Evolutionary conservation across 257 asterid species (phyloP).

Genomic region (Plantago ovata): DNA sequence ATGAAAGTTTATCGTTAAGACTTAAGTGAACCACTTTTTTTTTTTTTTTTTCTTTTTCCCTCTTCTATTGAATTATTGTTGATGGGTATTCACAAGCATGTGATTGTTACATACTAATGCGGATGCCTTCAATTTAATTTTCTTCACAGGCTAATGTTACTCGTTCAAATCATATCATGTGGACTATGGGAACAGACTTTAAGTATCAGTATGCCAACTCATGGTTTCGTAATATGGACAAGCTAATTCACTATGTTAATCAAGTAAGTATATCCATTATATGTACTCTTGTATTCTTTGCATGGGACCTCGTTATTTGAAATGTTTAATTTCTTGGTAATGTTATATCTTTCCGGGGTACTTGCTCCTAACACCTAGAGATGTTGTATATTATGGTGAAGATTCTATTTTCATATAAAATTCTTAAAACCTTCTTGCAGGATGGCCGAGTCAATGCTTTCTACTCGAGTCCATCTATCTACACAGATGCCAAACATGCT

Average conservation of each 20-base stretch:
- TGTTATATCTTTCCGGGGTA: neutral
- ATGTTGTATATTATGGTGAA: neutral
- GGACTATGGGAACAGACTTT: slow-evolving; percentile 99
- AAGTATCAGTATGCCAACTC: slow-evolving; percentile 86
- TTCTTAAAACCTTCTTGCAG: slow-evolving; percentile 35
- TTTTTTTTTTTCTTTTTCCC: neutral
- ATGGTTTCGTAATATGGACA: slow-evolving; percentile 93
- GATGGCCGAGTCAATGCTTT: slow-evolving; percentile 99
- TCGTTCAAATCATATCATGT: slow-evolving; percentile 92
- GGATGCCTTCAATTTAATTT: slow-evolving; percentile 12
- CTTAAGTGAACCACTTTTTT: neutral
- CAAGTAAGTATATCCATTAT: slow-evolving; percentile 42
- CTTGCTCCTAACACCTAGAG: neutral
- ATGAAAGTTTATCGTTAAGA: neutral
- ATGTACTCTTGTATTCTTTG: slow-evolving; percentile 3
- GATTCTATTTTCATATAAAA: slow-evolving; percentile 5
- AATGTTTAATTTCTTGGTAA: neutral
- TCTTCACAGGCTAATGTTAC: slow-evolving; percentile 80
- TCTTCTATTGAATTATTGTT: too few species aligned
- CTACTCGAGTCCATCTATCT: slow-evolving; percentile 88
- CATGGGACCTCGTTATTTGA: neutral
- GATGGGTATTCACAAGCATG: neutral
- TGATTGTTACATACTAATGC: slow-evolving; percentile 5
- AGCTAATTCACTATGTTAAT: slow-evolving; percentile 95
- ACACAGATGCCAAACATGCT: slow-evolving; percentile 87